Percentiles rank a stretch among this genome's conserved stretches.
Conservation (phyloP, 768 basidiomycete genomes). For the Cyclocybe aegerita region DNA sequence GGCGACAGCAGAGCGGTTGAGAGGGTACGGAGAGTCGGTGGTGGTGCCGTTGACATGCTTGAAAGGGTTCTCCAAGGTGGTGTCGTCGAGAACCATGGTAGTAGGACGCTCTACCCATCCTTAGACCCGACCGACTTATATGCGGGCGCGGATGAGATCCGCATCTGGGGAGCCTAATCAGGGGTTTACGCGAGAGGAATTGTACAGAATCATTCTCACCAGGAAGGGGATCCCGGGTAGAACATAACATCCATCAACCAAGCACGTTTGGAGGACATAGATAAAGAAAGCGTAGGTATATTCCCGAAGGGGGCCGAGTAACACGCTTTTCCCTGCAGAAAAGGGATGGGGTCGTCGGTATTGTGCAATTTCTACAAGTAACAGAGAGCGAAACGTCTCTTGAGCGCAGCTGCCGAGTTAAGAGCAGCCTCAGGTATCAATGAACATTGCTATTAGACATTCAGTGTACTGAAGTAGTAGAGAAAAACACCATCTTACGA, state of each 20-base stretch:
- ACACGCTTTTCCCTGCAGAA: too few species aligned
- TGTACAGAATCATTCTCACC: constrained; percentile 6
- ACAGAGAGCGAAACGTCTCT: too few species aligned
- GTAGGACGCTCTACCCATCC: constrained; percentile 10
- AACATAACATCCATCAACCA: neutral
- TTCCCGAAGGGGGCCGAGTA: too few species aligned
- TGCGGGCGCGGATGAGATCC: constrained; percentile 29
- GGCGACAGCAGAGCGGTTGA: constrained; percentile 2
- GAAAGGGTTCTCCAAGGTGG: constrained; percentile 15
- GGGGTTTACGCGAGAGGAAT: constrained; percentile 8
- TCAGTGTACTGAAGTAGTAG: too few species aligned
- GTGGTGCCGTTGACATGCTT: constrained; percentile 14
- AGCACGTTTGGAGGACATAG: neutral
- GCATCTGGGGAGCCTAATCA: constrained; percentile 18
- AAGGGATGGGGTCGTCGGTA: too few species aligned
- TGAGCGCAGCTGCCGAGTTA: too few species aligned
- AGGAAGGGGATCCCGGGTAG: neutral
- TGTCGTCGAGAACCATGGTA: constrained; percentile 26
- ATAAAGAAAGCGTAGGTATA: neutral
- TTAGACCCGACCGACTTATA: constrained; percentile 15
- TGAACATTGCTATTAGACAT: too few species aligned
- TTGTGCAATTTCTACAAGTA: too few species aligned
- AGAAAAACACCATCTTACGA: neutral
- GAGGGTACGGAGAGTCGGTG: constrained; percentile 7
- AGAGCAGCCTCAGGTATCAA: too few species aligned